Conservation (phyloP, 768 basidiomycete genomes). For the Rhizopogon rudus region DNA sequence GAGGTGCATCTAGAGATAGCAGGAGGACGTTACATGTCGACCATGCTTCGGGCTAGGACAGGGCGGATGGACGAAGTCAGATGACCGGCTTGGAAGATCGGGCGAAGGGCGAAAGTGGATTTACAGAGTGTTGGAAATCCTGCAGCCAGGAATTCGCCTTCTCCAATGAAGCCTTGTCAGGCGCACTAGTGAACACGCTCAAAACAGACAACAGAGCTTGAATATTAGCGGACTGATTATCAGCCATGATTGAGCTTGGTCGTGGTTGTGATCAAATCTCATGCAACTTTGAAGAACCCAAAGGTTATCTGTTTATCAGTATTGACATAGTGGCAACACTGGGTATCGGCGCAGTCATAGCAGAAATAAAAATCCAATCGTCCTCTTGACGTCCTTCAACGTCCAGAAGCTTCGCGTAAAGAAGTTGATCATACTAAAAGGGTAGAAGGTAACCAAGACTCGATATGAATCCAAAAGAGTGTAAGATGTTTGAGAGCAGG, state of each 20-base stretch:
- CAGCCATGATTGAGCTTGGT: constrained; percentile 39
- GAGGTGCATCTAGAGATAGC: constrained; percentile 69
- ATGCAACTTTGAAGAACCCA: neutral
- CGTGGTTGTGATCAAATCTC: constrained; percentile 1
- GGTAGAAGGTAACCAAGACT: constrained; percentile 38
- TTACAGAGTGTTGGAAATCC: constrained; percentile 99
- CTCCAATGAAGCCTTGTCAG: constrained; percentile 80
- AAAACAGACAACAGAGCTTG: constrained; percentile 72
- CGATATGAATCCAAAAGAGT: constrained; percentile 58
- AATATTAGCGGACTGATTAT: constrained; percentile 35
- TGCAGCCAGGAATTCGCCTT: constrained; percentile 93
- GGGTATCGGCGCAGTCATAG: constrained; percentile 24
- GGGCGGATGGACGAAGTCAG: constrained; percentile 59
- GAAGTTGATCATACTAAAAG: constrained; percentile 45
- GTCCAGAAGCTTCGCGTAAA: constrained; percentile 27
- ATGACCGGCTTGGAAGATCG: constrained; percentile 49
- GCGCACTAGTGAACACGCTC: constrained; percentile 73
- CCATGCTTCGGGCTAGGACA: constrained; percentile 94
- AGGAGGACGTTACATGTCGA: constrained; percentile 90
- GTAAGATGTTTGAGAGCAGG: constrained; percentile 42
- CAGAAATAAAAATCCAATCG: constrained; percentile 18
- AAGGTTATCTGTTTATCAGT: constrained; percentile 25
- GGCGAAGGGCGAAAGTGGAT: constrained; percentile 70
- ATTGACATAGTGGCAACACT: constrained; percentile 29
- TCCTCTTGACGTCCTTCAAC: constrained; percentile 16